Evolutionary conservation across 2,329 filamentous ascomycete species (phyloP), one percentile per base, ranked within the genome.

Genomic region (Pyrenophora graminea): DNA sequence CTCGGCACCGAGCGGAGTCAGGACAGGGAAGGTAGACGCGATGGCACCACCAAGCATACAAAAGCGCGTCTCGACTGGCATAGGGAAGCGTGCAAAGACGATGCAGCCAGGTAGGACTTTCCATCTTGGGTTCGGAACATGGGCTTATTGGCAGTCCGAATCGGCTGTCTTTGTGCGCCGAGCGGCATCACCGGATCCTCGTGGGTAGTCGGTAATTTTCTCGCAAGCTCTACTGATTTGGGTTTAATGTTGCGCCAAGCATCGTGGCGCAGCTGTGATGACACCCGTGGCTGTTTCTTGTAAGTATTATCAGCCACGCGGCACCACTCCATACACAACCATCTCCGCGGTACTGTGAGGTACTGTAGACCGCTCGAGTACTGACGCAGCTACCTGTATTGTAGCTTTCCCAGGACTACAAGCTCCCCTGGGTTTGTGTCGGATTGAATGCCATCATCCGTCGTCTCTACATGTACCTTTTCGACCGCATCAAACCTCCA

Each of bases 211-310:
- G 48, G 33, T 39, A 43, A 49, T 52, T 46, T 58, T 52, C 58
- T 66, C 62, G 63, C 62, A 66, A 66, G 53, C 51, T 56, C 39
- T 50, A 47, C 63, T 51, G 23, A 4, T 53, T 61, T 31, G 15
- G 42, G 63, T 32, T 47, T 58, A 56, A 55, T 23, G 45, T 36
- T 12, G 37, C 30, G 37, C 39, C 34, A 13, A 36, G 19, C 30
- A 19, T 6, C 36, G 48, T 55, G 49, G 59, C 58, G 51, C 48
- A 51, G 48, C 51, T 30, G 3, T 7, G 3, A 30, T 30, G 27
- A 46, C 41, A 18, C 12, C 34, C 32, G 31, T 17, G 10, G 17
- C 36, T 27, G 15, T 51, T 42, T 23, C 39, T 44, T 13, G 27
- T 15, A 15, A 15, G 15, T 30, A 50, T 46, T 32, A 47, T 36